Evolutionary conservation across 1,284 basidiomycete species (phyloP), one percentile per base, ranked within the genome.

Genomic region (Fistulinella cinereoalba): DNA sequence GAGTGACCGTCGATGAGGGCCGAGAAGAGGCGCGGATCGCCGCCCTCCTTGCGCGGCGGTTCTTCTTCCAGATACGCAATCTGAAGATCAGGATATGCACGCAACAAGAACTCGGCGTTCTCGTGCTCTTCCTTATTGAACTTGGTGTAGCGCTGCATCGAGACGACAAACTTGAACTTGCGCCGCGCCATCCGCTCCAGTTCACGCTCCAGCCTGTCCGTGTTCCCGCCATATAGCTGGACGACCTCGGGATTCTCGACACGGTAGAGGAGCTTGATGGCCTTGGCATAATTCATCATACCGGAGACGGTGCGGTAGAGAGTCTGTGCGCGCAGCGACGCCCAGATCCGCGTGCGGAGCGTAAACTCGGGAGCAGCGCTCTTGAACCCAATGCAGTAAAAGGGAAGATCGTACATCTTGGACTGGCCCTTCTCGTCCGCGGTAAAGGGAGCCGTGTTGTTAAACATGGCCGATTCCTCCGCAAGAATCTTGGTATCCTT

Each of bases 201-300:
- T 71, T 99, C 96, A 41, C 92, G 86, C 71, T 99, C 96, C 34
- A 99, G 81, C 51, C 88, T 85, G 65, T 99, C 97, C 12, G 96
- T 98, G 73, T 97, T 98, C 28, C 96, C 96, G 41, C 91, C 93
- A 69, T 97, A 97, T 47, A 86, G 81, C 69, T 97, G 93, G 1
- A 99, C 96, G 44, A 98, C 88, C 67, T 97, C 93, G n/a, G 97
- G 97, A 71, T 98, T 99, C 72, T 99, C 96, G 52, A 99, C 96
- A 49, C 96, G 92, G 71, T 99, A 99, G 27, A 99, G 81, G 25
- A 99, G 80, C 73, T 99, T 99, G 83, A 99, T 97, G 16, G 96
- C 96, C 75, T 99, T 99, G 60, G 91, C 90, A 74, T 99, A 99
- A 77, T 99, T 99, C 97, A 99, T 99, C 88, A 99, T 98, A 47